Conservation (phyloP, 345 rosid genomes). For the Lumnitzera racemosa region DNA sequence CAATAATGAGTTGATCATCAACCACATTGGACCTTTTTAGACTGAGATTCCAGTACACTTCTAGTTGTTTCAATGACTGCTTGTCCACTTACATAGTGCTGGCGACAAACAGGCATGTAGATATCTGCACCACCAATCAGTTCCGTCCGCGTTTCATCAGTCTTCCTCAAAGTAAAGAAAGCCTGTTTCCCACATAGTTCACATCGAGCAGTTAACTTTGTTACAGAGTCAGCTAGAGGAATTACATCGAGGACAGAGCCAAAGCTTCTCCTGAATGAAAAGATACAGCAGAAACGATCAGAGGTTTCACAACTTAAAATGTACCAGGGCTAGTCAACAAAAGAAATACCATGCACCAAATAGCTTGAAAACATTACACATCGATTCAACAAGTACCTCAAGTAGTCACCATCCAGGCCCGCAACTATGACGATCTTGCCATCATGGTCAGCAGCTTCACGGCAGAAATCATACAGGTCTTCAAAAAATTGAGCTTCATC, state of each 20-base stretch:
- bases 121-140: conserved; percentile 70
- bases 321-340: too few relatives aligned
- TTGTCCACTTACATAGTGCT: conserved; percentile 68
- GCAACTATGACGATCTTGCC: conserved; percentile 83
- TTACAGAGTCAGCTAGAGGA: conserved; percentile 78
- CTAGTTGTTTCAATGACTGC: conserved; percentile 63
- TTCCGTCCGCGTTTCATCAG: conserved; percentile 55
- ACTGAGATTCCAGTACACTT: conserved; percentile 40
- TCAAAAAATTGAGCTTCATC: conserved; percentile 91
- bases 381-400: conserved; percentile 33
- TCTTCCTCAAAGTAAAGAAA: conserved; percentile 72
- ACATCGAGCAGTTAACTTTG: conserved; percentile 68
- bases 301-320: too few relatives aligned
- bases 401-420: conserved; percentile 82
- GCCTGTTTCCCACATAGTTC: conserved; percentile 74
- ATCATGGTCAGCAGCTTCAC: conserved; percentile 75
- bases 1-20: neutral
- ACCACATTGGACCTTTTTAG: conserved; percentile 29
- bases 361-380: too few relatives aligned
- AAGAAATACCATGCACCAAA: too few relatives aligned
- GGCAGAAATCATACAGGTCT: conserved; percentile 79
- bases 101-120: conserved; percentile 85
- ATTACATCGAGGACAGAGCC: conserved; percentile 73
- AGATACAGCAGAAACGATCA: too few relatives aligned
- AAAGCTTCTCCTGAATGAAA: conserved; percentile 51